phyloP scores from a whole-genome alignment of 2,329 filamentous ascomycete genomes.

The Apiospora saccharicola region DNA sequence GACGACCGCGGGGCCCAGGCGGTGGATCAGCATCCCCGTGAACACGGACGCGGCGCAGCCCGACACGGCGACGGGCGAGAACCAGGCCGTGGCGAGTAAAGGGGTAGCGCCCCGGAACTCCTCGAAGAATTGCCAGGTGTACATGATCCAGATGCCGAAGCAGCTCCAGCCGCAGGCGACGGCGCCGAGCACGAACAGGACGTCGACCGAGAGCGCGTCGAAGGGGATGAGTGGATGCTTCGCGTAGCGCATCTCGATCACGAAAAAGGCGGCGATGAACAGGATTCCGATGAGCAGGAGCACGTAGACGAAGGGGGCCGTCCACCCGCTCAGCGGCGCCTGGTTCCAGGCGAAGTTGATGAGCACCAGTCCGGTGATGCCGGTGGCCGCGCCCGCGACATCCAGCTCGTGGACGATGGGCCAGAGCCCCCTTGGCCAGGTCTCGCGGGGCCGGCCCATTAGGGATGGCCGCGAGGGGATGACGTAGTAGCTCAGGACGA shows the following conservation, averaged over 20 bases:
- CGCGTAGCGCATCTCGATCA: slow-evolving; percentile 54
- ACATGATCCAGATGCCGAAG: slow-evolving; percentile 63
- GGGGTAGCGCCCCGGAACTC: slow-evolving; percentile 45
- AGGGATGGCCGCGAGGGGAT: slow-evolving; percentile 30
- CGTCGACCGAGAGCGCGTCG: slow-evolving; percentile 54
- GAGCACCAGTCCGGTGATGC: slow-evolving; percentile 59
- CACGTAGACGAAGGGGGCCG: slow-evolving; percentile 56
- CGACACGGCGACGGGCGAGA: slow-evolving; percentile 37
- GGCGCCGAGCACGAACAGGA: slow-evolving; percentile 62
- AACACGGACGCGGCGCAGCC: slow-evolving; percentile 43
- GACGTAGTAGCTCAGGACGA: slow-evolving; percentile 32
- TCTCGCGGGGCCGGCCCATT: slow-evolving; percentile 1
- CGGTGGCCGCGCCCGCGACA: slow-evolving; percentile 40
- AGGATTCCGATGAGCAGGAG: slow-evolving; percentile 60
- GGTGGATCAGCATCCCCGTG: slow-evolving; percentile 43
- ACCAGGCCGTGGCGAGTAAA: slow-evolving; percentile 43
- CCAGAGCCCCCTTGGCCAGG: slow-evolving; percentile 20
- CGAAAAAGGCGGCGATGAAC: slow-evolving; percentile 57
- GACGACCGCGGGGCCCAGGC: slow-evolving; percentile 39
- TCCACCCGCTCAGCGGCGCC: slow-evolving; percentile 60
- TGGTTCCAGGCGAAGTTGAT: slow-evolving; percentile 69
- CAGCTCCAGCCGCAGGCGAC: slow-evolving; percentile 61
- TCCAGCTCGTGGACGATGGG: slow-evolving; percentile 36
- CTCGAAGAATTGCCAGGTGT: slow-evolving; percentile 58
- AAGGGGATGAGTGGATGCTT: slow-evolving; percentile 65